These are phyloP conservation scores for Nymphaea thermarum DNA, from an alignment of 164 flowering plant species.

Conservation along the genomic window DNA sequence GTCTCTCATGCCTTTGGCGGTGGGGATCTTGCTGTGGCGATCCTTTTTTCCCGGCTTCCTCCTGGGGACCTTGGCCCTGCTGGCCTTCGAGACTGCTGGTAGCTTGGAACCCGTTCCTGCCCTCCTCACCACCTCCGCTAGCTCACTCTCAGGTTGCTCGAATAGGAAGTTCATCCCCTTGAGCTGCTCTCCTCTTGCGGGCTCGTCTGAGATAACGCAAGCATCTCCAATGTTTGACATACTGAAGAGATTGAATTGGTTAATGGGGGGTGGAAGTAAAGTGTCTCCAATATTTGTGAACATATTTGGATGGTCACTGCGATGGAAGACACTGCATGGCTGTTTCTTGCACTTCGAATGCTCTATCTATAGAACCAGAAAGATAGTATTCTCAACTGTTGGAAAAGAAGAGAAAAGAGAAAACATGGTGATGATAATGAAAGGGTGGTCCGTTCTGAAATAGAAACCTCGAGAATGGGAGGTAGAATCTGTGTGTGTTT, in stretches of 20 bases:
- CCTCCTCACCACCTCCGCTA: background rate
- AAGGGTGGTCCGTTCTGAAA: too few relatives aligned
- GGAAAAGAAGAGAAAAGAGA: background rate
- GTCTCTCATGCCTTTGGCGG: constrained; percentile 59
- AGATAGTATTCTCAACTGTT: background rate
- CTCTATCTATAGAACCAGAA: too few relatives aligned
- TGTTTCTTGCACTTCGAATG: too few relatives aligned
- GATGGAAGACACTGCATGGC: too few relatives aligned
- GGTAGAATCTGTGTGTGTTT: too few relatives aligned
- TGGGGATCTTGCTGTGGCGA: constrained; percentile 70
- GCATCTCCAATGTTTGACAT: background rate
- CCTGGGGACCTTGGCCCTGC: constrained; percentile 1
- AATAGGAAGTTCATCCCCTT: background rate
- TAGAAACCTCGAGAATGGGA: too few relatives aligned
- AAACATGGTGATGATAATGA: background rate
- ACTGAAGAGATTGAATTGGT: too few relatives aligned
- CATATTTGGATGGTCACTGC: too few relatives aligned
- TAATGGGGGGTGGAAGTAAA: too few relatives aligned
- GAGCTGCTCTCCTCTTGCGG: background rate
- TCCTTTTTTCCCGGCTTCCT: constrained; percentile 34
- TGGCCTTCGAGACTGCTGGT: background rate
- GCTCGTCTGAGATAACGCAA: background rate
- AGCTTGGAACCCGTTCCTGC: background rate
- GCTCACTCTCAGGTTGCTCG: background rate
- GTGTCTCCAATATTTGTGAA: too few relatives aligned